A percentile compares a stretch with the other conserved stretches of the same genome.
Conservation (phyloP, 345 rosid genomes). For the Reutealis trisperma region DNA sequence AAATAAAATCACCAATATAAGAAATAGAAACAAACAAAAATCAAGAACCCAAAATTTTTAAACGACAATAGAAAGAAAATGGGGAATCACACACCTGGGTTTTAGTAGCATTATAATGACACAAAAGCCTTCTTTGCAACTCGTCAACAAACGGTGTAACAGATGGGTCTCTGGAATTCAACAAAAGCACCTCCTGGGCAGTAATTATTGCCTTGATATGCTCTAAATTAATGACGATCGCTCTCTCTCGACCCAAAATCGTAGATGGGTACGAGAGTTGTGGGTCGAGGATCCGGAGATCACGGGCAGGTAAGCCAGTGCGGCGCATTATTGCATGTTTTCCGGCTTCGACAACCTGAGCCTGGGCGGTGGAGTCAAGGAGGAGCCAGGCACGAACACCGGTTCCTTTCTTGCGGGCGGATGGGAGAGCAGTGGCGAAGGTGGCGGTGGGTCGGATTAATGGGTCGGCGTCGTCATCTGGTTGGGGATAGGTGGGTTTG, state of each 20-base stretch:
- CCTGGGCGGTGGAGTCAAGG: conserved; percentile 57
- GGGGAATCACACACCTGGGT: conserved; percentile 51
- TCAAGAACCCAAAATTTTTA: not conserved
- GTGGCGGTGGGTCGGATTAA: conserved; percentile 11
- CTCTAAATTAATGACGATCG: conserved; percentile 88
- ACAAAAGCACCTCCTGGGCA: conserved; percentile 76
- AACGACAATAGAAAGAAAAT: not conserved
- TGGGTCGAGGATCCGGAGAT: conserved; percentile 92
- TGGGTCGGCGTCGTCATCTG: conserved; percentile 17
- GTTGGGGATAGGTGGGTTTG: conserved; percentile 1
- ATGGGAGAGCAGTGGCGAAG: not conserved
- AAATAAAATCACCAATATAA: not conserved
- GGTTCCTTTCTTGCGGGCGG: conserved; percentile 59
- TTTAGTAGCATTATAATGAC: conserved; percentile 64
- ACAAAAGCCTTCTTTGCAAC: conserved; percentile 56
- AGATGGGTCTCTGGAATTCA: conserved; percentile 81
- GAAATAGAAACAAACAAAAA: conserved; percentile 5
- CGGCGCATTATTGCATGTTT: conserved; percentile 93
- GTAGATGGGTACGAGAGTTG: conserved; percentile 88
- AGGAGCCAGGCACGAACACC: conserved; percentile 74
- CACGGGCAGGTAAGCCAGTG: conserved; percentile 85
- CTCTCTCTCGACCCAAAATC: conserved; percentile 80
- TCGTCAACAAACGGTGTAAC: conserved; percentile 78
- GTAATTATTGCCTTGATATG: conserved; percentile 93
- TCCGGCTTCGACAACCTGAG: conserved; percentile 59